Percentiles rank a stretch among this genome's conserved stretches.
phyloP scores from a whole-genome alignment of 2,329 filamentous ascomycete genomes.

The Sphaceloma murrayae region DNA sequence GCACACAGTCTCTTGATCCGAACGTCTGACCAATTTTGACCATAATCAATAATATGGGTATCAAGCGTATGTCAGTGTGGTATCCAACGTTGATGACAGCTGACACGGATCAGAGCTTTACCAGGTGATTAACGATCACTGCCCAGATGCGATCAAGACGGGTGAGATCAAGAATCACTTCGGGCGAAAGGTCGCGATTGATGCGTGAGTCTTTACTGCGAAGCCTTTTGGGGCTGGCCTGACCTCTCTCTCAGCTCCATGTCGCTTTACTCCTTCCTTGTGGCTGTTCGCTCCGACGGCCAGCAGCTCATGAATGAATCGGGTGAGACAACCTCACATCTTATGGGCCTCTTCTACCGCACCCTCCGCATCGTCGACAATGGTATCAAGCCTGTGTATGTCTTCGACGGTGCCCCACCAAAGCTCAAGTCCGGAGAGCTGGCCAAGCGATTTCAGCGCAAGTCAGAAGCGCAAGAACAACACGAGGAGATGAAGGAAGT shows the following conservation, averaged over 20 bases:
- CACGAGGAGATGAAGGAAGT: constrained; percentile 96
- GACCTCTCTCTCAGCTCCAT: constrained; percentile 56
- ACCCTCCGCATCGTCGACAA: constrained; percentile 97
- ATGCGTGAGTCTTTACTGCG: constrained; percentile 35
- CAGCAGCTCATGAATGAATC: constrained; percentile 92
- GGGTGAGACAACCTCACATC: constrained; percentile 91
- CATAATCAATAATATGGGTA: constrained; percentile 33
- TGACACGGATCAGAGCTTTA: constrained; percentile 30
- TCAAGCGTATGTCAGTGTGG: constrained; percentile 26
- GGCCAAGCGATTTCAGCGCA: constrained; percentile 90
- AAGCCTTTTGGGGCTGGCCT: not conserved
- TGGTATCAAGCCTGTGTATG: constrained; percentile 95
- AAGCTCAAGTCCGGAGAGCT: constrained; percentile 97
- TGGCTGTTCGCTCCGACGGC: constrained; percentile 91
- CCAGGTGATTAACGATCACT: constrained; percentile 48
- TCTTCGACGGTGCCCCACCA: constrained; percentile 92
- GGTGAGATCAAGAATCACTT: constrained; percentile 99
- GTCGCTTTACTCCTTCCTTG: constrained; percentile 98
- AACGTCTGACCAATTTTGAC: too few relatives aligned
- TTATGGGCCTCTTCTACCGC: constrained; percentile 99
- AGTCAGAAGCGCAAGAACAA: constrained; percentile 79
- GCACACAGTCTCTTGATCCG: too few relatives aligned
- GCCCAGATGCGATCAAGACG: constrained; percentile 89
- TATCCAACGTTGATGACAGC: not conserved
- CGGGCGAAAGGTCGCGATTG: constrained; percentile 91